Evolutionary conservation across 352 stramenopile genomes (phyloP).

Genomic region (Elongisporangium prolatum): DNA sequence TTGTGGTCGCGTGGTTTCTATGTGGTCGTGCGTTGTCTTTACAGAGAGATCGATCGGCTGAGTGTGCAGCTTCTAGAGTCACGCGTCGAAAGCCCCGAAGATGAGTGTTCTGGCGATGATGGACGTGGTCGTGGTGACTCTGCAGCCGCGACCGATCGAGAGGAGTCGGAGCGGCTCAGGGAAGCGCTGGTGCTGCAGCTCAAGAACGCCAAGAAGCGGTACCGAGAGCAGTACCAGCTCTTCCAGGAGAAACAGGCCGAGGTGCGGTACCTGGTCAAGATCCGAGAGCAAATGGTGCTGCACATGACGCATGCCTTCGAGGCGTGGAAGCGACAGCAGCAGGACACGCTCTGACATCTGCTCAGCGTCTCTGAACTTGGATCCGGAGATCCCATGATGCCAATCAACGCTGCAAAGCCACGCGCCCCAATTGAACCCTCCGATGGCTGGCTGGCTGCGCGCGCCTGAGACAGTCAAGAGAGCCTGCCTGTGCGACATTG

Average conservation of each 20-base stretch:
- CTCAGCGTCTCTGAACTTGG: not conserved
- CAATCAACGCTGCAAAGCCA: conserved; percentile 2
- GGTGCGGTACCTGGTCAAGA: conserved; percentile 43
- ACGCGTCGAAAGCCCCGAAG: conserved; percentile 7
- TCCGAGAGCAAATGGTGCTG: conserved; percentile 61
- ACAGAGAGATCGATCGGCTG: conserved; percentile 45
- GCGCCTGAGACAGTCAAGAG: not conserved
- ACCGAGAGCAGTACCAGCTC: conserved; percentile 35
- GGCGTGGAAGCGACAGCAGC: conserved; percentile 28
- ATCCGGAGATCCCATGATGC: not conserved
- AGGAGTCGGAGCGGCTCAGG: not conserved
- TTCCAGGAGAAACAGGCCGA: conserved; percentile 56
- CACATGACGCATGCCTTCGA: conserved; percentile 51
- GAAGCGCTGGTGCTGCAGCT: conserved; percentile 37
- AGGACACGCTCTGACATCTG: not conserved
- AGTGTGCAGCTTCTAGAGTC: conserved; percentile 33
- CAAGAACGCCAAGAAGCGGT: conserved; percentile 55
- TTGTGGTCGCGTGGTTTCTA: conserved; percentile 7
- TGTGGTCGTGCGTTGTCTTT: not conserved
- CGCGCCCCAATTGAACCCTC: not conserved
- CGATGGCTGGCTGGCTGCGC: not conserved
- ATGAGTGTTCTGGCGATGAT: not conserved
- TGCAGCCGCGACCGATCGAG: conserved; percentile 1
- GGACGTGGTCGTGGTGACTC: not conserved
- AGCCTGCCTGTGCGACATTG: not conserved